Percentiles rank a stretch among this genome's conserved stretches.
phyloP scores from a whole-genome alignment of 495 filamentous ascomycete genomes.

The Tuber magnatum region DNA sequence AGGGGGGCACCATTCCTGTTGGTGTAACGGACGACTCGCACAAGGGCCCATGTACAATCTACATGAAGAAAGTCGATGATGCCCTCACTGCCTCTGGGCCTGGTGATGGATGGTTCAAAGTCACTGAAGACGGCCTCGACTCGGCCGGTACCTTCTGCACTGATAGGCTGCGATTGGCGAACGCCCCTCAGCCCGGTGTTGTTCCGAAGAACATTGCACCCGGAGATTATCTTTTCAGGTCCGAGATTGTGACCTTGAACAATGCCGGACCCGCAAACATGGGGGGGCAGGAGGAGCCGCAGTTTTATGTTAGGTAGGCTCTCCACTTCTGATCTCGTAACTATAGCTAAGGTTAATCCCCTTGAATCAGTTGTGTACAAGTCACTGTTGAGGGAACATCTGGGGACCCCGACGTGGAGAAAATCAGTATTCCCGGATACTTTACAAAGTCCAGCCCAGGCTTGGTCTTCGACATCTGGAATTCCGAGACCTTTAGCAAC shows the following conservation, averaged over 20 bases:
- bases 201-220: conserved; percentile 55
- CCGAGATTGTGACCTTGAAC: conserved; percentile 65
- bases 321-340: conserved; percentile 53
- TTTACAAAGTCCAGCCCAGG: conserved; percentile 48
- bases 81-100: conserved; percentile 44
- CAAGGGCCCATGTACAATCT: conserved; percentile 63
- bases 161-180: conserved; percentile 56
- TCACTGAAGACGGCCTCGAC: conserved; percentile 40
- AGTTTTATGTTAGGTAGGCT: conserved; percentile 65
- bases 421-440: conserved; percentile 59
- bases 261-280: conserved; percentile 47
- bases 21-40: conserved; percentile 56
- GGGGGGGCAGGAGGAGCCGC: conserved; percentile 44
- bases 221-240: conserved; percentile 61
- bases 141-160: conserved; percentile 56
- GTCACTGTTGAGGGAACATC: conserved; percentile 25
- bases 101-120: conserved; percentile 73
- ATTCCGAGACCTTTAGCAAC: conserved; percentile 13
- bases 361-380: conserved; percentile 37
- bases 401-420: conserved; percentile 25
- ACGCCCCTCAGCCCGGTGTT: conserved; percentile 53
- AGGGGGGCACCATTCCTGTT: conserved; percentile 25
- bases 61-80: conserved; percentile 48
- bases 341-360: conserved; percentile 43
- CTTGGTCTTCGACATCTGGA: conserved; percentile 57